phyloP scores from a whole-genome alignment of 306 rosid genomes.

The Vigna unguiculata region DNA sequence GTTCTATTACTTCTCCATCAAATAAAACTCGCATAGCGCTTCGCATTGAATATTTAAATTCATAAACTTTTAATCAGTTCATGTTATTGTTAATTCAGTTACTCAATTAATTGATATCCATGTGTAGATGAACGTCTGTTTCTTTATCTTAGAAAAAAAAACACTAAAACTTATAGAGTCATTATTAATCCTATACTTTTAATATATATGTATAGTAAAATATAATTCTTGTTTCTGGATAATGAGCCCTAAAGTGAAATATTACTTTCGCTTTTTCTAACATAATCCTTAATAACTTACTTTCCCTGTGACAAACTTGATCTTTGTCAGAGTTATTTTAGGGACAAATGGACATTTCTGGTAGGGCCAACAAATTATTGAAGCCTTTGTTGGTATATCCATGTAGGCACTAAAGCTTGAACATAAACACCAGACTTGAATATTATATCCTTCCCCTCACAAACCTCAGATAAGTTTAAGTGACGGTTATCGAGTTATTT shows the following conservation, averaged over 20 bases:
- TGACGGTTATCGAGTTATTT: neutral
- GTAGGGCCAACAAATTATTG: slow-evolving; percentile 19
- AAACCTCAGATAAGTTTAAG: neutral
- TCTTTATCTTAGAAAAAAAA: neutral
- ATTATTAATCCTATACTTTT: neutral
- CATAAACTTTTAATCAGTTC: too few species aligned
- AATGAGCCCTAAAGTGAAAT: neutral
- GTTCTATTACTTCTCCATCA: too few species aligned
- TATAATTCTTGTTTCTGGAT: neutral
- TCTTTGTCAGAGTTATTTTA: neutral
- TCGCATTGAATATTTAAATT: too few species aligned
- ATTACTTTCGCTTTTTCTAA: neutral
- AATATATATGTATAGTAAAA: neutral
- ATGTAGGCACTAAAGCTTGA: slow-evolving; percentile 3
- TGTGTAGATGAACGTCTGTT: neutral
- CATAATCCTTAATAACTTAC: neutral
- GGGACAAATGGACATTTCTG: neutral
- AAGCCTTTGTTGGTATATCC: slow-evolving; percentile 17
- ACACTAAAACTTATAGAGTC: neutral
- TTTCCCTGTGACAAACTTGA: neutral
- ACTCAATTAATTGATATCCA: neutral
- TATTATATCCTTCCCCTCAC: neutral
- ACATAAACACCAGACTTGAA: neutral
- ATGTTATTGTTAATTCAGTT: neutral
- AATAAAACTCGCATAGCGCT: too few species aligned